These are phyloP conservation scores for Aspergillus latus DNA, from an alignment of 2,329 filamentous ascomycete genomes.

Conservation along the genomic window DNA sequence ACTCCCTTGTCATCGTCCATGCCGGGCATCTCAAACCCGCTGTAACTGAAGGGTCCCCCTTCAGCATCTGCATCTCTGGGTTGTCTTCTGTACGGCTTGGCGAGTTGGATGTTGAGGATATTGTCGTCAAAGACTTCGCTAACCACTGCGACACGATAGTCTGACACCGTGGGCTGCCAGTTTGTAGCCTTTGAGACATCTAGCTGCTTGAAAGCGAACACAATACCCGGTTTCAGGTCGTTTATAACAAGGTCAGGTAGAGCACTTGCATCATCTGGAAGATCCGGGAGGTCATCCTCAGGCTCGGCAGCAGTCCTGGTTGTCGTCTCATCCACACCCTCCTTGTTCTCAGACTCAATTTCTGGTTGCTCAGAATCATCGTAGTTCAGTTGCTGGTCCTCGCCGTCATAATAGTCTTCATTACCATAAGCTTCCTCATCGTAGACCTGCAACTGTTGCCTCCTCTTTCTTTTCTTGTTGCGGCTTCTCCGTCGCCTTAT, in stretches of 20 bases:
- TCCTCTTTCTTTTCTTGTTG: conserved; percentile 43
- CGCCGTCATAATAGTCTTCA: conserved; percentile 36
- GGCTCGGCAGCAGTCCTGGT: conserved; percentile 36
- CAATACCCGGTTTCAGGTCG: conserved; percentile 37
- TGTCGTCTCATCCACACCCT: conserved; percentile 20
- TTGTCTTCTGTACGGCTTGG: conserved; percentile 65
- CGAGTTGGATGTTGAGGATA: conserved; percentile 63
- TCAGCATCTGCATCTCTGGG: conserved; percentile 48
- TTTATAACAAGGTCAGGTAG: conserved; percentile 50
- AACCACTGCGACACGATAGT: conserved; percentile 66
- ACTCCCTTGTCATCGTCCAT: conserved; percentile 55
- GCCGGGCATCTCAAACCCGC: conserved; percentile 72
- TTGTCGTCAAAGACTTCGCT: conserved; percentile 56
- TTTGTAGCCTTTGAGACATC: conserved; percentile 49
- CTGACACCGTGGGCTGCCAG: conserved; percentile 49
- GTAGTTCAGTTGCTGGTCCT: conserved; percentile 38
- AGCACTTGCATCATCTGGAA: conserved; percentile 61
- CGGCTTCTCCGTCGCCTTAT: conserved; percentile 42
- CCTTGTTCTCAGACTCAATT: conserved; percentile 14
- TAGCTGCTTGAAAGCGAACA: conserved; percentile 50
- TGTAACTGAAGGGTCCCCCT: conserved; percentile 68
- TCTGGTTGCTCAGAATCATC: conserved; percentile 42
- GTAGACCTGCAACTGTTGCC: conserved; percentile 54
- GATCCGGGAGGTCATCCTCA: conserved; percentile 50
- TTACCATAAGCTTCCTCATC: conserved; percentile 45